Evolutionary conservation across 768 basidiomycete genomes (phyloP).

Genomic region (Boletus pseudopeckii): DNA sequence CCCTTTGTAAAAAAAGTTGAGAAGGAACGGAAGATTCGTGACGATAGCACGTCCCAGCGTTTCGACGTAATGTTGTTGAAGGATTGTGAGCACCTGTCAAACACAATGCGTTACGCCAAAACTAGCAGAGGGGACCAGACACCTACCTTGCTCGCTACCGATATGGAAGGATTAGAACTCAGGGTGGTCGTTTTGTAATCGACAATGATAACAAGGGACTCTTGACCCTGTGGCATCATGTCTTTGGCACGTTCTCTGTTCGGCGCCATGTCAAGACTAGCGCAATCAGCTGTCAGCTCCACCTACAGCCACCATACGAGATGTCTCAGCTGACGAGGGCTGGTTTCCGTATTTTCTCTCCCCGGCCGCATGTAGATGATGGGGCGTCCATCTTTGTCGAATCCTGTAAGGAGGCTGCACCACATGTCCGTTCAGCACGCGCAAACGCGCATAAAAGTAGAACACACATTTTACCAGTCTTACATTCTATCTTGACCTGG

Average conservation of each 20-base stretch:
- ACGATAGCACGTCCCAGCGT: conserved; percentile 83
- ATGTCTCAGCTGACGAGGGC: conserved; percentile 77
- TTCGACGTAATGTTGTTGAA: conserved; percentile 88
- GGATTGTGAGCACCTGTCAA: conserved; percentile 62
- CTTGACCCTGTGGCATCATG: conserved; percentile 81
- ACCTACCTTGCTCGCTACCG: conserved; percentile 70
- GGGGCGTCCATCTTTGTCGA: conserved; percentile 83
- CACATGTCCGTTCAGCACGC: background rate
- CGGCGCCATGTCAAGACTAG: conserved; percentile 4
- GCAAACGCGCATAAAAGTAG: background rate
- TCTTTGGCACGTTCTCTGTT: conserved; percentile 84
- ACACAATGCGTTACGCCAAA: background rate
- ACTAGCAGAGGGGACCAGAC: background rate
- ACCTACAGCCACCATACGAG: conserved; percentile 83
- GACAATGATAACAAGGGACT: conserved; percentile 77
- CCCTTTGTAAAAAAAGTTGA: conserved; percentile 77
- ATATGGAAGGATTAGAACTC: conserved; percentile 80
- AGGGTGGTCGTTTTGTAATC: conserved; percentile 84
- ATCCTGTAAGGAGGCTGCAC: conserved; percentile 73
- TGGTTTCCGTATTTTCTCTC: conserved; percentile 76
- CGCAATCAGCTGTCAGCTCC: background rate
- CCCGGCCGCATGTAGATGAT: conserved; percentile 89
- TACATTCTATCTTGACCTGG: conserved; percentile 69
- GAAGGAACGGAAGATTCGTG: conserved; percentile 72
- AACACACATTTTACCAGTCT: conserved; percentile 85